phyloP scores from a whole-genome alignment of 768 basidiomycete genomes.

The Roridomyces roridus region DNA sequence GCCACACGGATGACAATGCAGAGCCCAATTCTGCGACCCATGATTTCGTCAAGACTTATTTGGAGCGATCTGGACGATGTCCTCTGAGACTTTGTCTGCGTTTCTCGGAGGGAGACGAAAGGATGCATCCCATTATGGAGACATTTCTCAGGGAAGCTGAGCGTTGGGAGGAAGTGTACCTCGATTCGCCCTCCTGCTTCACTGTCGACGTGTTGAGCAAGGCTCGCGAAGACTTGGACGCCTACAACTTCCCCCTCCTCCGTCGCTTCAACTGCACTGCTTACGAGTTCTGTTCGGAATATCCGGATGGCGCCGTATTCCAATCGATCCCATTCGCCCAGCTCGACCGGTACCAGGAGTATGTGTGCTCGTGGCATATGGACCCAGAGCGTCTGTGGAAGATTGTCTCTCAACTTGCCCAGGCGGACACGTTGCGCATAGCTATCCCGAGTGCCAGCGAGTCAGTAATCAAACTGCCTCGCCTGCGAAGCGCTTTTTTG shows the following conservation, averaged over 20 bases:
- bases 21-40: not conserved
- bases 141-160: not conserved
- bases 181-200: not conserved
- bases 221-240: not conserved
- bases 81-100: conserved; percentile 1
- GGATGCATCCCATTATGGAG: not conserved
- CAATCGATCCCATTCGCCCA: not conserved
- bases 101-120: not conserved
- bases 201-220: not conserved
- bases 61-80: conserved; percentile 4
- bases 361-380: not conserved
- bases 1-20: conserved; percentile 1
- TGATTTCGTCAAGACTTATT: not conserved
- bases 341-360: conserved; percentile 3
- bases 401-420: not conserved
- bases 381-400: not conserved
- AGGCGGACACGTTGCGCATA: not conserved
- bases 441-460: not conserved
- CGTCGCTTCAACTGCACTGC: not conserved
- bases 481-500: not conserved
- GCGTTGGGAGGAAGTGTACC: not conserved
- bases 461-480: not conserved
- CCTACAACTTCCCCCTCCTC: not conserved
- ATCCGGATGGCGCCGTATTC: not conserved
- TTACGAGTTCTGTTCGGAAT: not conserved